Conservation (phyloP, 805 yeast genomes). For the Wickerhamiella nectarea region DNA sequence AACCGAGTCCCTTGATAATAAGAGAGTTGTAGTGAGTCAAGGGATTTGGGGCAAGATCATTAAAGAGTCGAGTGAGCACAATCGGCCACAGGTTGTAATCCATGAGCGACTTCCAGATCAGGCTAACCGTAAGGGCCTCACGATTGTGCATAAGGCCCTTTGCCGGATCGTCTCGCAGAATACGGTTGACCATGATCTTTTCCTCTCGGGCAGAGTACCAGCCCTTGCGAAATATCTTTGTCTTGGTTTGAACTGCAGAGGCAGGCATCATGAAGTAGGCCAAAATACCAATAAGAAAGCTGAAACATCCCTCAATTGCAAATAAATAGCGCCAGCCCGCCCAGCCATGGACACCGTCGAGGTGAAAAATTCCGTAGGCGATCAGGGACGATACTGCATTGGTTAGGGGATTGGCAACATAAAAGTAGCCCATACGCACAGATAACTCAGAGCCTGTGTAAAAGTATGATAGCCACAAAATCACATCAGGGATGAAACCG, state of each 20-base stretch:
- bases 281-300: constrained; percentile 39
- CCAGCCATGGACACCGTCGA: constrained; percentile 34
- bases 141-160: constrained; percentile 55
- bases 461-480: constrained; percentile 53
- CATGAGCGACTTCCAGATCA: constrained; percentile 30
- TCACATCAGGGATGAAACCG: constrained; percentile 54
- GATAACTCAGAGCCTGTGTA: constrained; percentile 47
- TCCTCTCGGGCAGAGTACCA: constrained; percentile 43
- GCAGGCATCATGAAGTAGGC: constrained; percentile 42
- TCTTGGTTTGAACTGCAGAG: constrained; percentile 39
- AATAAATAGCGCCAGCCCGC: constrained; percentile 58
- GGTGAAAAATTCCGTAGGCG: constrained; percentile 40
- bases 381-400: constrained; percentile 34
- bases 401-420: constrained; percentile 41
- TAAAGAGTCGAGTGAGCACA: constrained; percentile 34
- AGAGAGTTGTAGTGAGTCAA: constrained; percentile 35
- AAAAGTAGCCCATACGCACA: constrained; percentile 44
- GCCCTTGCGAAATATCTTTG: constrained; percentile 39
- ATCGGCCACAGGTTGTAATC: constrained; percentile 48
- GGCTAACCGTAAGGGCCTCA: constrained; percentile 34
- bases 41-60: constrained; percentile 29
- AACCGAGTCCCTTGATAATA: constrained; percentile 36
- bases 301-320: constrained; percentile 46
- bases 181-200: constrained; percentile 43
- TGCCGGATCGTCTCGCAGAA: constrained; percentile 49